Percentiles rank a stretch among this genome's conserved stretches.
These are phyloP conservation scores for Lactifluus rugatus DNA, from an alignment of 768 basidiomycete species.

Conservation along the genomic window DNA sequence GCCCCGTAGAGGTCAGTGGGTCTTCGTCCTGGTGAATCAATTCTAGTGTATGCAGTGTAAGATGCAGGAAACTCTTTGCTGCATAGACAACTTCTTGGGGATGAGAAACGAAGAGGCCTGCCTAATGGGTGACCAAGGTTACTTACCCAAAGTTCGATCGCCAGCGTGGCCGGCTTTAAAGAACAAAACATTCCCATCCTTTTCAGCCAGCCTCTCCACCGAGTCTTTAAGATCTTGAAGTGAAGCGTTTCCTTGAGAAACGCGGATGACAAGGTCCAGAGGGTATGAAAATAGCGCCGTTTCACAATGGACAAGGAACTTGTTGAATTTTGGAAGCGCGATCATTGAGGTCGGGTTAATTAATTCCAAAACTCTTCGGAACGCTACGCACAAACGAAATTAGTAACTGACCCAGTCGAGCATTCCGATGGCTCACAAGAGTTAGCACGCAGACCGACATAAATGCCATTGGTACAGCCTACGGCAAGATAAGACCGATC, in stretches of 20 bases:
- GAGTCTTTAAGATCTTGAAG: constrained; percentile 43
- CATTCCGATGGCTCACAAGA: constrained; percentile 35
- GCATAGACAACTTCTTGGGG: constrained; percentile 52
- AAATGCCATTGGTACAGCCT: constrained; percentile 62
- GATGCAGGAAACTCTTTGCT: constrained; percentile 50
- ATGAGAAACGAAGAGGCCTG: not conserved
- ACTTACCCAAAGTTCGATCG: constrained; percentile 48
- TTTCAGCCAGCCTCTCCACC: constrained; percentile 48
- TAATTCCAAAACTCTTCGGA: constrained; percentile 44
- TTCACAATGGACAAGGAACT: constrained; percentile 58
- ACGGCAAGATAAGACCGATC: constrained; percentile 53
- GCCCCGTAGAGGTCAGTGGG: constrained; percentile 33
- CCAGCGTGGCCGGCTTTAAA: constrained; percentile 46
- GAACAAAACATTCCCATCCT: constrained; percentile 49
- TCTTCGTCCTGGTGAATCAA: constrained; percentile 35
- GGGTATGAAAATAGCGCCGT: constrained; percentile 54
- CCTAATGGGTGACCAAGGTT: not conserved
- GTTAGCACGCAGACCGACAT: constrained; percentile 45
- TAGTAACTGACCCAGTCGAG: not conserved
- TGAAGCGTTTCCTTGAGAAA: constrained; percentile 41
- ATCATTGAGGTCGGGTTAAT: constrained; percentile 44
- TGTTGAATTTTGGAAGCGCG: constrained; percentile 51
- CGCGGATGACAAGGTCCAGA: constrained; percentile 56
- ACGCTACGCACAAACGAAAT: constrained; percentile 35
- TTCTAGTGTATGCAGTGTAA: constrained; percentile 53